Evolutionary conservation across 495 filamentous ascomycete genomes (phyloP), one percentile per base, ranked within the genome.

Genomic region (Penicillium steckii): DNA sequence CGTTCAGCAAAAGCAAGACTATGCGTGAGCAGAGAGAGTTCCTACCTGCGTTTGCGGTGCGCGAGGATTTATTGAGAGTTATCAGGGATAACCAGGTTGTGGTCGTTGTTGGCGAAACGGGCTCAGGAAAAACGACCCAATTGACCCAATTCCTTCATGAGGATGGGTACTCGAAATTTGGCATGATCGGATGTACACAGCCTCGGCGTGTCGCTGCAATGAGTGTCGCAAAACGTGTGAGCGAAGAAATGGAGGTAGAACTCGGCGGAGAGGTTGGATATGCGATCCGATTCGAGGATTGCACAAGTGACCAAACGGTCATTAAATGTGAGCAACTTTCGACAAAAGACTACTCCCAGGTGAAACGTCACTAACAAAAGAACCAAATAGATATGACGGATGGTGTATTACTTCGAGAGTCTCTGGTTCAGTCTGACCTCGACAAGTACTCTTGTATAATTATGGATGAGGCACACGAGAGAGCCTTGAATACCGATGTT

Each of bases 381-480:
- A n/a, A n/a, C 9, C 54, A 24, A 2, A 25, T 50, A 80, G 77
- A 99, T 64, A 97, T 99, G 95, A 99, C 95, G 1, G 95, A 99
- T 62, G 95, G 95, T 70, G 91, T 99, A 6, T 76, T 99, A 21
- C 80, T 99, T 13, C 85, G 95, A 63, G 95, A 99, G 61, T 96
- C 89, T 12, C 80, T 99, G 8, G 88, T 89, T 44, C 91, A 97
- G 61, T 80, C 83, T 13, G 95, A 99, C 63, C 80, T 99, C 19
- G 95, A 97, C 68, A 89, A 89, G 61, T 99, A 99, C 69, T 96
- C 93, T 10, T 96, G 91, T 65, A 91, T 99, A 44, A 99, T 99
- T 66, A 97, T 99, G 94, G 95, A 99, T 68, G 95, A 99, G 73
- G 95, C 95, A 3, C 95, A 99, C 77, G 95, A 99, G 66, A 83